Evolutionary conservation across 495 filamentous ascomycete species (phyloP).

Genomic region (Penicillium egyptiacum): DNA sequence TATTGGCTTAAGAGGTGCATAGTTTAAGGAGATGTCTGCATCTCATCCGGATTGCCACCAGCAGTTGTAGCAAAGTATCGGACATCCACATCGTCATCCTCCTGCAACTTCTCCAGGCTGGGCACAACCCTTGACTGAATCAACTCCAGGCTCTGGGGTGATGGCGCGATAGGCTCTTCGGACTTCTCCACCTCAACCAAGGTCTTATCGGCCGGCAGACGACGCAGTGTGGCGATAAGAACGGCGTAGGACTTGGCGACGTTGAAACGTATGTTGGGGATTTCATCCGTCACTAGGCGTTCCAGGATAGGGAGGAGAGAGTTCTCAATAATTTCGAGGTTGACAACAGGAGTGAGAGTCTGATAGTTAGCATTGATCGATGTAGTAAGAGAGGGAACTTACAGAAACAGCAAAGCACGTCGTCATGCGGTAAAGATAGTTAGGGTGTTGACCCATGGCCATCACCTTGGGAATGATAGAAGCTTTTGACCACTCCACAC

Average conservation of each 20-base stretch:
- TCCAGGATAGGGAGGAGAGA: constrained; percentile 96
- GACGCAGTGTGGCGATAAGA: constrained; percentile 83
- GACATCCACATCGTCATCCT: constrained; percentile 97
- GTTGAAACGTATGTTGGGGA: constrained; percentile 99
- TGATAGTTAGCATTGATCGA: constrained; percentile 44
- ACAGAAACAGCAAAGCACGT: constrained; percentile 98
- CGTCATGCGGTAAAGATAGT: constrained; percentile 99
- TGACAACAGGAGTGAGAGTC: constrained; percentile 93
- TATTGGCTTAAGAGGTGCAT: constrained; percentile 2
- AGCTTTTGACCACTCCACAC: constrained; percentile 95
- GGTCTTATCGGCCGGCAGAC: constrained; percentile 84
- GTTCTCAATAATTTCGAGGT: constrained; percentile 84
- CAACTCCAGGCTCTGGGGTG: constrained; percentile 72
- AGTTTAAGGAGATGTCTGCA: constrained; percentile 50
- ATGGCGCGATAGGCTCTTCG: constrained; percentile 59
- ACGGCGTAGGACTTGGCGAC: constrained; percentile 95
- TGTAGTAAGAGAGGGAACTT: constrained; percentile 39
- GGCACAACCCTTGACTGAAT: constrained; percentile 87
- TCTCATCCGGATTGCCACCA: constrained; percentile 49
- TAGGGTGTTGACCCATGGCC: constrained; percentile 95
- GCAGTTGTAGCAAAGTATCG: constrained; percentile 88
- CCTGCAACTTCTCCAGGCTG: constrained; percentile 88
- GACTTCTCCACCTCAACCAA: constrained; percentile 80
- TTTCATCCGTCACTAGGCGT: constrained; percentile 85
- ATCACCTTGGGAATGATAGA: constrained; percentile 98